Conservation (phyloP, 2,329 filamentous ascomycete species). For the Aspergillus brasiliensis region DNA sequence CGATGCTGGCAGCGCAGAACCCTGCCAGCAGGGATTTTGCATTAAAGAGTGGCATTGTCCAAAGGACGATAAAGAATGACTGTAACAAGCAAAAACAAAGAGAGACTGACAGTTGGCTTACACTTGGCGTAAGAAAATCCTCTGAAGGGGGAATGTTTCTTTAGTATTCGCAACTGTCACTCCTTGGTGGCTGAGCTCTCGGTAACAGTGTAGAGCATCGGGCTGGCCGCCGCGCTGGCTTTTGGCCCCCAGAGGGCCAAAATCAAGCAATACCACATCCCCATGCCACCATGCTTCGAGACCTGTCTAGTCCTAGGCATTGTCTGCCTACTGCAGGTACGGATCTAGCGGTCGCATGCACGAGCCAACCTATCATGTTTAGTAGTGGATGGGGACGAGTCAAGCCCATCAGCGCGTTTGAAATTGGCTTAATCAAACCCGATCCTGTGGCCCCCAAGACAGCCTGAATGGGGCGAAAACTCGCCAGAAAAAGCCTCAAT, state of each 20-base stretch:
- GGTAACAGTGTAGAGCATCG: not conserved
- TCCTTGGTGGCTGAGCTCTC: no score
- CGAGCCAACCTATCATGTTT: not conserved
- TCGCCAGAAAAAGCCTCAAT: not conserved
- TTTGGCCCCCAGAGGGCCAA: slow-evolving; percentile 1
- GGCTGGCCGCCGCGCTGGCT: not conserved
- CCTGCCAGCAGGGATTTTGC: slow-evolving; percentile 2
- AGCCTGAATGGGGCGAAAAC: not conserved
- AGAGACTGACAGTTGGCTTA: not conserved
- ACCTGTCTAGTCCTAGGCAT: not conserved
- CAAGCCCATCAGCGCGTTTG: not conserved
- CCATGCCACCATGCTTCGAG: not conserved
- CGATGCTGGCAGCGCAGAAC: not conserved
- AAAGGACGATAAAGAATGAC: not conserved
- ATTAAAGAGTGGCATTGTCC: not conserved
- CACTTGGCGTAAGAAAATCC: not conserved
- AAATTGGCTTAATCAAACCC: not conserved
- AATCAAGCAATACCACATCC: not conserved
- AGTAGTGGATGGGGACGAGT: not conserved
- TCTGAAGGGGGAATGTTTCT: not conserved
- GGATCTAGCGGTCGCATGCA: not conserved
- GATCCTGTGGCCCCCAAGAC: not conserved
- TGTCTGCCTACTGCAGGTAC: not conserved
- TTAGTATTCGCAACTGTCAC: not conserved
- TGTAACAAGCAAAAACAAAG: not conserved